Evolutionary conservation across 2,329 filamentous ascomycete genomes (phyloP), one percentile per base, ranked within the genome.

Genomic region (Fusarium sp.): DNA sequence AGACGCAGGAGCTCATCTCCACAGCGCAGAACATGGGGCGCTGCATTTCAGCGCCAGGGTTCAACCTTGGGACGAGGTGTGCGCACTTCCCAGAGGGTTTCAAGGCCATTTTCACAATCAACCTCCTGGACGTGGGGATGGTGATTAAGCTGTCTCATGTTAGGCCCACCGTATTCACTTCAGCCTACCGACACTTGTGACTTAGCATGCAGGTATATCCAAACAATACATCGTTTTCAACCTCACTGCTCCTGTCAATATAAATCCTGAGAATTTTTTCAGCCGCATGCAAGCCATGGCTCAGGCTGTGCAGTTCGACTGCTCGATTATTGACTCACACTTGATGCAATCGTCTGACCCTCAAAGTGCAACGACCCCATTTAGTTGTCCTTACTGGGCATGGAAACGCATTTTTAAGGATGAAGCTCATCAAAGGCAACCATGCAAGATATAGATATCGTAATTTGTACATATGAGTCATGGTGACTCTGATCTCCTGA

Each of bases 311-410:
- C 6, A 32, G 19, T n/a, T 28, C 13, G 21, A 21, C 21, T 49
- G 28, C 9, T n/a, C 6, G 6, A 11, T 18, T 16, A 15, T 3
- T n/a, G 19, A 38, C 19, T n/a, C 19, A 38, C 7, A 9, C 7
- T n/a, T 18, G 33, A 38, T 16, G 10, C 9, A 12, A n/a, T 19
- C 18, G 13, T 38, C 19, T 2, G 16, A 9, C 3, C 13, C 10
- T n/a, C 16, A 25, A 25, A 13, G 4, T 15, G 30, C n/a, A 25
- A 25, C n/a, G 5, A 8, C 8, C 30, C 11, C 4, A n/a, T 10
- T 10, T 10, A 19, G 8, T 9, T 19, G 18, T n/a, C 4, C 5
- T 2, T 0, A 5, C 3, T n/a, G 16, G 23, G 7, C 19, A 21
- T 16, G 9, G 2, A 9, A 10, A 16, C 10, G 3, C 18, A 21